A percentile compares a stretch with the other conserved stretches of the same genome.
Evolutionary conservation across 2,329 filamentous ascomycete species (phyloP).

Genomic region (Acrocalymma vagum): DNA sequence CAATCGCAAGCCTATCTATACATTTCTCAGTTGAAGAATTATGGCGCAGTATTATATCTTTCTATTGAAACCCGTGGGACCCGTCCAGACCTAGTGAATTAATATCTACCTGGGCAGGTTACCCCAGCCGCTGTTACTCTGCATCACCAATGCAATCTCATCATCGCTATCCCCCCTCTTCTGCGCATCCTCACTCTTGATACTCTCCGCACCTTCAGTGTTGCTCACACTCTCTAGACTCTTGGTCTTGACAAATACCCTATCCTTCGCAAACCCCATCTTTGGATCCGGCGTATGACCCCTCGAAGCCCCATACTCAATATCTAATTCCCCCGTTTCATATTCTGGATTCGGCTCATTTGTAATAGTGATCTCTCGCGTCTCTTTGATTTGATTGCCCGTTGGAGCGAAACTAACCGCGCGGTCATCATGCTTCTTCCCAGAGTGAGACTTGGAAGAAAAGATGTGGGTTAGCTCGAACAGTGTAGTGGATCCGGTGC

Average conservation of each 20-base stretch:
- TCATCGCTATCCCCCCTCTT: neutral
- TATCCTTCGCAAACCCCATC: neutral
- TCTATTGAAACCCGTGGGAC: too few species aligned
- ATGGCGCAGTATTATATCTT: too few species aligned
- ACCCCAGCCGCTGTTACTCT: too few species aligned
- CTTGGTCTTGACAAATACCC: neutral
- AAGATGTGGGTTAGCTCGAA: neutral
- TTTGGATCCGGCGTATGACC: neutral
- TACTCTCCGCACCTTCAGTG: conserved; percentile 1
- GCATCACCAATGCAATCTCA: neutral
- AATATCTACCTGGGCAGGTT: too few species aligned
- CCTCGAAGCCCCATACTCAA: neutral
- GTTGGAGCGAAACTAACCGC: conserved; percentile 7
- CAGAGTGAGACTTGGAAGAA: too few species aligned
- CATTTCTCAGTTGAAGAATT: too few species aligned
- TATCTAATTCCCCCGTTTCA: neutral
- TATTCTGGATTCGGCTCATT: conserved; percentile 12
- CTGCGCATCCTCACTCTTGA: neutral
- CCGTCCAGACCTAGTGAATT: too few species aligned
- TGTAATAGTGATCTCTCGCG: conserved; percentile 13
- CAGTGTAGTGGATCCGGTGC: too few species aligned
- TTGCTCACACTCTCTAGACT: conserved; percentile 2
- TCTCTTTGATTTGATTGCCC: conserved; percentile 21
- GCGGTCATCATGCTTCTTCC: too few species aligned
- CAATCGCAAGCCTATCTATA: too few species aligned